Conservation (phyloP, 441 rosid genomes). For the Brassica hybrid region DNA sequence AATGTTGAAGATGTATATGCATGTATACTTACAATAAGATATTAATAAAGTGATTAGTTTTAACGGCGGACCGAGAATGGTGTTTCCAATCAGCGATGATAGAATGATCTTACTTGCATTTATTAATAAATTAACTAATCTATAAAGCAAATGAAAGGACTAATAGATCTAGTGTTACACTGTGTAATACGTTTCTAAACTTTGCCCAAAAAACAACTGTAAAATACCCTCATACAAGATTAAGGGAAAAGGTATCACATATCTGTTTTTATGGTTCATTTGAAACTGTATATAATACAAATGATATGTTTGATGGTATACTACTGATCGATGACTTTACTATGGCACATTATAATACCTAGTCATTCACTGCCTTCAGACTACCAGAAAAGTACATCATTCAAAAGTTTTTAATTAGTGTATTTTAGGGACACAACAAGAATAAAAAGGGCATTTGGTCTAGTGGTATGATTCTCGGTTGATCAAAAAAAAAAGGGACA, state of each 20-base stretch:
- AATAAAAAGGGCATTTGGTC: too few species aligned
- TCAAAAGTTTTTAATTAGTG: too few species aligned
- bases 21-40: neutral
- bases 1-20: neutral
- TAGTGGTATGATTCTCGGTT: too few species aligned
- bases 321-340: neutral
- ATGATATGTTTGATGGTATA: neutral
- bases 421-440: neutral
- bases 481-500: too few species aligned
- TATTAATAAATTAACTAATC: too few species aligned
- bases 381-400: too few species aligned
- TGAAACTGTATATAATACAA: neutral
- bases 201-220: neutral
- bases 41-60: constrained; percentile 3
- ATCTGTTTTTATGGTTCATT: neutral
- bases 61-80: neutral
- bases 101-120: neutral
- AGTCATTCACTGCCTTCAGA: neutral
- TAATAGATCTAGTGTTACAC: neutral
- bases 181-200: neutral
- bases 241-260: neutral
- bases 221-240: neutral
- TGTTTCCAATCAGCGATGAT: neutral
- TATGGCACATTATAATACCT: neutral
- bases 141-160: too few species aligned